Percentiles rank a stretch among this genome's conserved stretches.
Conservation (phyloP, 2,329 filamentous ascomycete genomes). For the Tolypocladium endophyticum region DNA sequence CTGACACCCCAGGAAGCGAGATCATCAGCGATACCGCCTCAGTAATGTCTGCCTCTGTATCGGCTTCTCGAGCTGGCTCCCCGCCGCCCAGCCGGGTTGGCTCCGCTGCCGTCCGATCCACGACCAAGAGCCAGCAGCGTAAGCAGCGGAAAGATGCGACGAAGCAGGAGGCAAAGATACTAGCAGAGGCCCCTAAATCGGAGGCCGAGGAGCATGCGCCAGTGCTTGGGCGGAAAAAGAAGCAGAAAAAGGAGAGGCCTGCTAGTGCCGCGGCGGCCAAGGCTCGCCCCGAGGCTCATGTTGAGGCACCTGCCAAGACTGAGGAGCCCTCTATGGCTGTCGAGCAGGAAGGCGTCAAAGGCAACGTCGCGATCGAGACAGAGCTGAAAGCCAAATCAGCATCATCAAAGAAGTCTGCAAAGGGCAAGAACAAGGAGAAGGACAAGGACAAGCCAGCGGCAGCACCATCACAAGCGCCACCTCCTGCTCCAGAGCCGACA, state of each 20-base stretch:
- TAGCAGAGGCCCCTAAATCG: slow-evolving; percentile 36
- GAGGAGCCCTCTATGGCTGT: slow-evolving; percentile 1
- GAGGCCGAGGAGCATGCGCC: slow-evolving; percentile 56
- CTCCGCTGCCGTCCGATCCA: slow-evolving; percentile 55
- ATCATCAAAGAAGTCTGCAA: slow-evolving; percentile 18
- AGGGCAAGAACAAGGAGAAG: slow-evolving; percentile 14
- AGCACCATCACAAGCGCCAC: slow-evolving; percentile 5
- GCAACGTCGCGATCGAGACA: slow-evolving; percentile 5
- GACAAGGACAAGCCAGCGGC: slow-evolving; percentile 1
- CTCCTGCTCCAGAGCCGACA: slow-evolving; percentile 8
- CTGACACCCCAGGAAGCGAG: slow-evolving; percentile 66
- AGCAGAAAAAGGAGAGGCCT: slow-evolving; percentile 65
- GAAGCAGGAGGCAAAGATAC: slow-evolving; percentile 50
- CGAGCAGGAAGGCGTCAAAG: background rate
- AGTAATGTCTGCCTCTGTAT: slow-evolving; percentile 60
- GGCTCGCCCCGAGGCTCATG: slow-evolving; percentile 3
- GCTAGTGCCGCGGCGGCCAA: slow-evolving; percentile 9
- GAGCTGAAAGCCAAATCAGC: slow-evolving; percentile 17
- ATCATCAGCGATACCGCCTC: slow-evolving; percentile 68
- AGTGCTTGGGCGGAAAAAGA: slow-evolving; percentile 73
- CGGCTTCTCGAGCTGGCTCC: slow-evolving; percentile 57
- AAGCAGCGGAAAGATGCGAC: slow-evolving; percentile 62
- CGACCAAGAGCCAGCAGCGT: slow-evolving; percentile 69
- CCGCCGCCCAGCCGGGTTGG: slow-evolving; percentile 57
- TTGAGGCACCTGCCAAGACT: slow-evolving; percentile 6